Percentiles rank a stretch among this genome's conserved stretches.
phyloP scores from a whole-genome alignment of 768 basidiomycete species.

The Pluteus cervinus region DNA sequence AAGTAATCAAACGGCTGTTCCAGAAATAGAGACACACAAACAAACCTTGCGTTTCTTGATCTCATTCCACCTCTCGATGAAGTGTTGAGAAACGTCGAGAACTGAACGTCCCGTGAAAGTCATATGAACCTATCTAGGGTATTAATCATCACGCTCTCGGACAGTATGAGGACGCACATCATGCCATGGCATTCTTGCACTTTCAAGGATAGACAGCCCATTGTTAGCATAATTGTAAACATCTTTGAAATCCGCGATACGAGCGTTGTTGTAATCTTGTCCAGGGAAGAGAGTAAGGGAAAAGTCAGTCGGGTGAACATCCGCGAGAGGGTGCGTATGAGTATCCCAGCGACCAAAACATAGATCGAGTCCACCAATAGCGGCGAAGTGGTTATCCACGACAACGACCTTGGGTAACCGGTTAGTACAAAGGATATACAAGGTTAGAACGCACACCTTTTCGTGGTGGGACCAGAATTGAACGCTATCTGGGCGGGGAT shows the following conservation, averaged over 20 bases:
- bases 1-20: conserved; percentile 1
- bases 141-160: neutral
- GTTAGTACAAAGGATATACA: conserved; percentile 7
- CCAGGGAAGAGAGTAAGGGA: conserved; percentile 83
- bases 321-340: conserved; percentile 82
- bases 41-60: conserved; percentile 74
- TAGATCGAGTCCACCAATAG: conserved; percentile 90
- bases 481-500: conserved; percentile 49
- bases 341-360: conserved; percentile 99
- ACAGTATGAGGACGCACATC: conserved; percentile 50
- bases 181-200: conserved; percentile 90
- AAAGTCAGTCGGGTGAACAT: conserved; percentile 88
- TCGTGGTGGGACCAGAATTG: conserved; percentile 94
- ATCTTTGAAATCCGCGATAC: conserved; percentile 77
- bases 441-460: conserved; percentile 37
- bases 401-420: conserved; percentile 52
- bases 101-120: conserved; percentile 77
- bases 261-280: conserved; percentile 90
- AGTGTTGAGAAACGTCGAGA: conserved; percentile 90
- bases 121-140: conserved; percentile 61
- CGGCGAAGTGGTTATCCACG: conserved; percentile 81
- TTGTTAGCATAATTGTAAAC: conserved; percentile 76
- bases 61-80: conserved; percentile 88
- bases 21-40: neutral
- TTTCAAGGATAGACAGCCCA: conserved; percentile 60